Percentiles rank a stretch among this genome's conserved stretches.
These are phyloP conservation scores for Xylaria telfairii DNA, from an alignment of 495 filamentous ascomycete species.

Conservation along the genomic window DNA sequence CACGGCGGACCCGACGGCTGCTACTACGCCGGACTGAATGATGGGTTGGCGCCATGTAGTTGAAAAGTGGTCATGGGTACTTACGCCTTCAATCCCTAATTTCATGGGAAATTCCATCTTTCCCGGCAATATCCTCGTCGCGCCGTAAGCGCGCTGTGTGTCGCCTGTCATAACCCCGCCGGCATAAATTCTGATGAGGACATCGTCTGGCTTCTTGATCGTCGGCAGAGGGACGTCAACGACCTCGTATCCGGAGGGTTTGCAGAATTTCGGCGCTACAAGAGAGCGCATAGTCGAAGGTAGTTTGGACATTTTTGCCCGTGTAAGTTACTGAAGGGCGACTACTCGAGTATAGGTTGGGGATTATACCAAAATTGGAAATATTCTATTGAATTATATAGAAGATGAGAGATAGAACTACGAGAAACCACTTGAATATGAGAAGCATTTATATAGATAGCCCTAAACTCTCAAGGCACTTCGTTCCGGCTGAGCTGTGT, in stretches of 20 bases:
- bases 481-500: not conserved
- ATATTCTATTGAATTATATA: not conserved
- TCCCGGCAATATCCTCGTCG: constrained; percentile 27
- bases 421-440: not conserved
- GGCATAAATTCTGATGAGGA: constrained; percentile 59
- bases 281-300: constrained; percentile 57
- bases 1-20: constrained; percentile 49
- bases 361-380: not conserved
- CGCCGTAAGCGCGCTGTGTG: constrained; percentile 51
- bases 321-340: not conserved
- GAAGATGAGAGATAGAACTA: not conserved
- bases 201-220: constrained; percentile 48
- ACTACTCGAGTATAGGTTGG: not conserved
- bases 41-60: not conserved
- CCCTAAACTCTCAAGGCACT: not conserved
- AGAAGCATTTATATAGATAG: not conserved
- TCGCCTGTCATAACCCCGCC: constrained; percentile 57
- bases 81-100: constrained; percentile 36
- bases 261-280: constrained; percentile 47
- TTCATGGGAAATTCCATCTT: constrained; percentile 36
- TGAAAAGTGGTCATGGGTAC: not conserved
- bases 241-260: constrained; percentile 51
- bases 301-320: constrained; percentile 20
- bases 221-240: constrained; percentile 50
- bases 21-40: constrained; percentile 49